Conservation (phyloP, 495 filamentous ascomycete species). For the Filosporella fistucella region DNA sequence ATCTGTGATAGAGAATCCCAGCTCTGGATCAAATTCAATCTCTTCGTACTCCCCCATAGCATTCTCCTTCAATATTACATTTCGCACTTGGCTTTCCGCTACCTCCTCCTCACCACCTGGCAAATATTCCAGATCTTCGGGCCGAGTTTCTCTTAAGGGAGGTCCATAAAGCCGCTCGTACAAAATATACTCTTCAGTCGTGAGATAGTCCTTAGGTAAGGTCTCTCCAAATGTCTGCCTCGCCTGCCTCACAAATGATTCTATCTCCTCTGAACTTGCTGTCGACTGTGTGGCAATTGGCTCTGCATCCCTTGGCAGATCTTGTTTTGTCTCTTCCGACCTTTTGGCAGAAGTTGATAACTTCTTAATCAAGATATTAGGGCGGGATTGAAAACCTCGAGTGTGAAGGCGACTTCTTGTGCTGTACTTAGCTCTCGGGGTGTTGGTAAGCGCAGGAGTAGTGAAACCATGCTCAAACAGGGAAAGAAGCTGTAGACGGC, state of each 20-base stretch:
- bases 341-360: slow-evolving; percentile 33
- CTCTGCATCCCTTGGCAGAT: not conserved
- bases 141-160: slow-evolving; percentile 49
- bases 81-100: slow-evolving; percentile 16
- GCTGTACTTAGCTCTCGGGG: slow-evolving; percentile 12
- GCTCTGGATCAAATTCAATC: slow-evolving; percentile 40
- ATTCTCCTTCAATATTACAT: slow-evolving; percentile 48
- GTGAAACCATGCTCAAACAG: slow-evolving; percentile 37
- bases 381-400: slow-evolving; percentile 17
- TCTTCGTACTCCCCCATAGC: slow-evolving; percentile 57
- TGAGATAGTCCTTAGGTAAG: slow-evolving; percentile 69
- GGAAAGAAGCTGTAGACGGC: slow-evolving; percentile 40
- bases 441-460: slow-evolving; percentile 9
- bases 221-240: slow-evolving; percentile 72
- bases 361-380: slow-evolving; percentile 22
- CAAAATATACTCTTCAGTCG: slow-evolving; percentile 61
- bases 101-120: slow-evolving; percentile 29
- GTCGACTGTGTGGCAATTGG: not conserved
- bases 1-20: slow-evolving; percentile 9
- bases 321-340: not conserved
- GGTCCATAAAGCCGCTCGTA: slow-evolving; percentile 81
- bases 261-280: slow-evolving; percentile 19
- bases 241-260: slow-evolving; percentile 62
- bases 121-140: slow-evolving; percentile 52
- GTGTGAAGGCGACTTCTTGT: slow-evolving; percentile 6